Base-by-base conservation (phyloP, 1,139 yeast genomes). In the Kurtzmaniella natalensis region DNA sequence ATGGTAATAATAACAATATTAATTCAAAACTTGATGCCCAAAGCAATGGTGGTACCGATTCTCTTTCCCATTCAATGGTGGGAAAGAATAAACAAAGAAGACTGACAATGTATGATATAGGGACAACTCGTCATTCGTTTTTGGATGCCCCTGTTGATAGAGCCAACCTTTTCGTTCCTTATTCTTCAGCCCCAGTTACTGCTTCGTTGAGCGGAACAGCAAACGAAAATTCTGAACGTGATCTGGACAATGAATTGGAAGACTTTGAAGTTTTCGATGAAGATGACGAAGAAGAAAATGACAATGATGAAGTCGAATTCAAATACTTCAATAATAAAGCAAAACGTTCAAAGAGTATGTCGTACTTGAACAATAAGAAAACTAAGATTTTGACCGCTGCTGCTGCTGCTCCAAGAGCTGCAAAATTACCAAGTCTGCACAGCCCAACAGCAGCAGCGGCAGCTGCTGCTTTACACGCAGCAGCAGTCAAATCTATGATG, bases 341-440 rank as follows among this genome's bases (percentile, higher is more conserved):
- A 34, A 78, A 78, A 51, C 65, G 85, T 47, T 77, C 84, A 10
- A 78, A 78, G 52, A 78, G 83, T 10, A 67, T 78, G 74, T 74
- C 81, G 24, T 76, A 71, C 43, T 57, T 68, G 33, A 54, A 72
- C 25, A 54, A 63, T 41, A 78, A 78, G 49, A 76, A 72, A 49
- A 61, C 72, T 32, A 73, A 74, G 46, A 59, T 61, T 38, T 51
- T 81, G 36, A 81, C 88, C n/a, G 86, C 86, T 23, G 89, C 89
- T 14, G 87, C 88, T 11, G 87, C 86, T 21, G 86, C 89, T 28
- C 92, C 89, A 38, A 66, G 89, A 48, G 76, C 82, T n/a, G 81
- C 86, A 14, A 72, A 76, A 43, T 64, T 74, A 23, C 72, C 80
- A 5, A 61, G 76, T 43, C 65, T 73, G 15, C 81, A 68, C 43